Evolutionary conservation across 108 stramenopile genomes (phyloP).

Genomic region (Nitzschia sp.): DNA sequence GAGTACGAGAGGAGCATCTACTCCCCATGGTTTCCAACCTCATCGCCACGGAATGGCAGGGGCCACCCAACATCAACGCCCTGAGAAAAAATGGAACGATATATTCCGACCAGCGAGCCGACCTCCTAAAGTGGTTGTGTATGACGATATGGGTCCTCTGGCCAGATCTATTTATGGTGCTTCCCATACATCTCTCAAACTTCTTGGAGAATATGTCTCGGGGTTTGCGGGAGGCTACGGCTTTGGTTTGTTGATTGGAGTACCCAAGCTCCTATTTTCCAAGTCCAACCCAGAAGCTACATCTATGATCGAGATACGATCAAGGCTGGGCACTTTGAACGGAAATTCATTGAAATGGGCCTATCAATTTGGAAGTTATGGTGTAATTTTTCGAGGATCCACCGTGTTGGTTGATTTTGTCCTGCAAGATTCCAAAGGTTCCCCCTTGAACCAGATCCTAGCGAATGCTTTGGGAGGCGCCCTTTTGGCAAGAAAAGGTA

Average conservation of each 20-base stretch:
- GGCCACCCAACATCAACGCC: too few relatives aligned
- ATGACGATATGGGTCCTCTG: conserved; percentile 52
- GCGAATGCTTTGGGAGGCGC: conserved; percentile 70
- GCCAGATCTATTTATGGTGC: conserved; percentile 57
- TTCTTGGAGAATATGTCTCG: conserved; percentile 48
- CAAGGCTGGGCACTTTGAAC: conserved; percentile 49
- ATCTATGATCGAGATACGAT: conserved; percentile 22
- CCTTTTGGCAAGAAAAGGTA: conserved; percentile 64
- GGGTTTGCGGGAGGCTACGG: conserved; percentile 66
- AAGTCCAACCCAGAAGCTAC: conserved; percentile 6
- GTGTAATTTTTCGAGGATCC: conserved; percentile 69
- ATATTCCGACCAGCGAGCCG: too few relatives aligned
- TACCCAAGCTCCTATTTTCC: conserved; percentile 41
- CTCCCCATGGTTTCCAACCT: too few relatives aligned
- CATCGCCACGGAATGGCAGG: too few relatives aligned
- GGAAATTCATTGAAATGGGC: conserved; percentile 48
- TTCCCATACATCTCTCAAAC: conserved; percentile 56
- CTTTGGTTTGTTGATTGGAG: conserved; percentile 48
- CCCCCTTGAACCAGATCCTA: conserved; percentile 60
- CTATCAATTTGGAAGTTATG: conserved; percentile 57
- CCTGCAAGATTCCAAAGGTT: too few relatives aligned
- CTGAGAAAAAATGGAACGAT: too few relatives aligned
- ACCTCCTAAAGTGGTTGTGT: not conserved
- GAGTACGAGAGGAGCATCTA: too few relatives aligned
- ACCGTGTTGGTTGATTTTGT: too few relatives aligned